phyloP scores from a whole-genome alignment of 2,329 filamentous ascomycete genomes.

The Neurospora sp. region DNA sequence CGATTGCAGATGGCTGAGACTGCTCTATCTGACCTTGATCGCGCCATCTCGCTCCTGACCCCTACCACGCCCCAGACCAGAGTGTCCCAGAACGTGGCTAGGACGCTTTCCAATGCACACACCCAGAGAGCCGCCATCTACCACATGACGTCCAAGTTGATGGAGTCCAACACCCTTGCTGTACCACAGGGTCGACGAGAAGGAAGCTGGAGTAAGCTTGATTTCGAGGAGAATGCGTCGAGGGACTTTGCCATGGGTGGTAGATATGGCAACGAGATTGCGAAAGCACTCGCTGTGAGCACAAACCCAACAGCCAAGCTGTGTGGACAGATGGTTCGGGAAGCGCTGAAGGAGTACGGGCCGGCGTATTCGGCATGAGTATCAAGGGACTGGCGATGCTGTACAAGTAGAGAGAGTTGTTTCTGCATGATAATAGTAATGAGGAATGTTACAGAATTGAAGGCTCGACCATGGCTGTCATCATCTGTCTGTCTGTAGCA shows the following conservation, averaged over 20 bases:
- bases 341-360: slow-evolving; percentile 60
- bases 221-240: slow-evolving; percentile 53
- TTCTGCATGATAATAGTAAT: not conserved
- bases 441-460: not conserved
- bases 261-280: slow-evolving; percentile 55
- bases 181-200: slow-evolving; percentile 33
- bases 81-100: slow-evolving; percentile 54
- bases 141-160: slow-evolving; percentile 45
- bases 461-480: not conserved
- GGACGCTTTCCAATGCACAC: slow-evolving; percentile 57
- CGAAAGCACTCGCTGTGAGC: slow-evolving; percentile 52
- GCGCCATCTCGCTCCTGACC: slow-evolving; percentile 47
- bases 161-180: slow-evolving; percentile 26
- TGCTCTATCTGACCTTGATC: slow-evolving; percentile 43
- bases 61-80: slow-evolving; percentile 39
- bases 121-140: slow-evolving; percentile 62
- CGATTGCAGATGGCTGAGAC: slow-evolving; percentile 28
- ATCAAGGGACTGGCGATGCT: slow-evolving; percentile 1
- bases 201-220: slow-evolving; percentile 38
- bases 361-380: slow-evolving; percentile 32
- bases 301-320: slow-evolving; percentile 60
- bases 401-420: not conserved
- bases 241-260: slow-evolving; percentile 55
- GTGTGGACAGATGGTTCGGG: slow-evolving; percentile 58
- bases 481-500: not conserved